Percentiles rank a stretch among this genome's conserved stretches.
Evolutionary conservation across 2,329 filamentous ascomycete species (phyloP).

Genomic region (Alternaria solani): DNA sequence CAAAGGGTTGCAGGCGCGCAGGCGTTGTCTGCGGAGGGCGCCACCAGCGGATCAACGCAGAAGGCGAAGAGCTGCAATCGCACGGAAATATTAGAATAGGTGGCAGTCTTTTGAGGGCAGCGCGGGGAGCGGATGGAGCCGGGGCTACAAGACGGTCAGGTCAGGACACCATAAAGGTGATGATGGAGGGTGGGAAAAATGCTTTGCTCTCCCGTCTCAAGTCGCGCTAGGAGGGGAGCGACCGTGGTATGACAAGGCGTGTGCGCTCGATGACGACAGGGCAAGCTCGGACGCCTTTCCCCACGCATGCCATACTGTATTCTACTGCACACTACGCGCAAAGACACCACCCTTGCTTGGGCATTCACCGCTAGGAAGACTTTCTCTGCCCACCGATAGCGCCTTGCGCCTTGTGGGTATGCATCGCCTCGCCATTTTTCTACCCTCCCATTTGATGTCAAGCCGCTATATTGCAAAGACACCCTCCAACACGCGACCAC

Average conservation of each 20-base stretch:
- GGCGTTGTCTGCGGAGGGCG: conserved; percentile 6
- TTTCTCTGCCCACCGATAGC: conserved; percentile 21
- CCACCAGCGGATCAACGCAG: conserved; percentile 2
- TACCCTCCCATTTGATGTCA: neutral
- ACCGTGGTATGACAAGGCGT: conserved; percentile 7
- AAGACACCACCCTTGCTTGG: neutral
- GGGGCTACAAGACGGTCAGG: conserved; percentile 5
- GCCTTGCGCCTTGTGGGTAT: conserved; percentile 7
- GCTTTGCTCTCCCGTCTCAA: neutral
- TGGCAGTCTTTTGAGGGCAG: neutral
- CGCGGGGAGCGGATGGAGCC: conserved; percentile 1
- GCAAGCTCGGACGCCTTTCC: conserved; percentile 2
- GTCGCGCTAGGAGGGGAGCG: conserved; percentile 13
- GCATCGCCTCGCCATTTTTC: neutral
- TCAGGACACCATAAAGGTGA: conserved; percentile 1
- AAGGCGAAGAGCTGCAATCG: neutral
- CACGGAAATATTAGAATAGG: neutral
- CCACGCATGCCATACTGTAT: neutral
- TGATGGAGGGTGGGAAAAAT: conserved; percentile 9
- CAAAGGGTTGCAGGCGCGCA: conserved; percentile 9
- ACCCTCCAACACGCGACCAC: neutral
- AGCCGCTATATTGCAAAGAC: neutral
- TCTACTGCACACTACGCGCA: neutral
- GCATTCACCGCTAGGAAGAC: conserved; percentile 25
- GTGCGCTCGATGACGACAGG: conserved; percentile 25